Evolutionary conservation across 73 alveolate genomes (phyloP).

Genomic region (Paramecium octaurelia): DNA sequence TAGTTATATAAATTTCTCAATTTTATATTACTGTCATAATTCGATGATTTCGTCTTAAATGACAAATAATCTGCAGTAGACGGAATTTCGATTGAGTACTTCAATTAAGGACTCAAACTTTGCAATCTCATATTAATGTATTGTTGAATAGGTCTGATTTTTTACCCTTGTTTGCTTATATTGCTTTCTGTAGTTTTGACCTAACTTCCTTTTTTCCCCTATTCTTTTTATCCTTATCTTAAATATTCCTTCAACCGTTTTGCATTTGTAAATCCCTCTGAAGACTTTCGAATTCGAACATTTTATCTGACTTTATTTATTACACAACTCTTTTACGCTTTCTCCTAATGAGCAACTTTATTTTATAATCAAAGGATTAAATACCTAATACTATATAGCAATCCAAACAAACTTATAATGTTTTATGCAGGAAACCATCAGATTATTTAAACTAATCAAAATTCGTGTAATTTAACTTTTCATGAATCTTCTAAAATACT

Average conservation of each 20-base stretch:
- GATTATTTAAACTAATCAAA: not conserved
- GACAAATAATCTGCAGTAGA: not conserved
- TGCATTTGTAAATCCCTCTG: not conserved
- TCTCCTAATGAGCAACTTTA: not conserved
- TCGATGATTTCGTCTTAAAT: not conserved
- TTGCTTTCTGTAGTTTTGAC: not conserved
- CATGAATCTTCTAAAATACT: not conserved
- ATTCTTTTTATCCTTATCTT: not conserved
- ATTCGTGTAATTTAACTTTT: not conserved
- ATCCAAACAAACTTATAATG: slow-evolving; percentile 4
- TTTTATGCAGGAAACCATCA: not conserved
- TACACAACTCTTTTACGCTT: not conserved
- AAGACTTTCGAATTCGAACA: not conserved
- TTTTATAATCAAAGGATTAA: not conserved
- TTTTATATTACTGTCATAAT: not conserved
- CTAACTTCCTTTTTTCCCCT: not conserved
- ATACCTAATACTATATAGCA: slow-evolving; percentile 4
- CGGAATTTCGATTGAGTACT: not conserved
- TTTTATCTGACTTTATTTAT: not conserved
- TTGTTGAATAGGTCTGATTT: not conserved
- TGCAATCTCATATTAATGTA: not conserved
- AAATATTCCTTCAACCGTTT: not conserved
- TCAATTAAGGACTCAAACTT: not conserved
- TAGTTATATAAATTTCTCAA: not conserved
- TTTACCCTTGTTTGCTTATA: not conserved